Conservation (phyloP, 78 protist species). For the Mantamonas sphyraenae region DNA sequence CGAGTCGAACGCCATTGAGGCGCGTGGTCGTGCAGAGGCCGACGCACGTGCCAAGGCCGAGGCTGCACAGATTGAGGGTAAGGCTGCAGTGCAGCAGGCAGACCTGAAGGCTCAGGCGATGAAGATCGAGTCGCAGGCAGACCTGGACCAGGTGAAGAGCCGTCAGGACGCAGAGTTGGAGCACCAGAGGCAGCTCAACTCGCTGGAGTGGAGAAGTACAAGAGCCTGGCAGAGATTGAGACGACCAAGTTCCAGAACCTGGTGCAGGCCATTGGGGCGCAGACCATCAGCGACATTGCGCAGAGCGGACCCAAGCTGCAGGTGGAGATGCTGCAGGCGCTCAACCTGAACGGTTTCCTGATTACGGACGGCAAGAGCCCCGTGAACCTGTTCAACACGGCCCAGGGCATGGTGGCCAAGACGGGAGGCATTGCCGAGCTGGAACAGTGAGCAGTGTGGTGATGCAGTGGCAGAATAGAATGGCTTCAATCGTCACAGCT, state of each 20-base stretch:
- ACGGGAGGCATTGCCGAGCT: no score
- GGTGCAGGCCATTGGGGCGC: conserved; percentile 55
- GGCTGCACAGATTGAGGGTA: conserved; percentile 56
- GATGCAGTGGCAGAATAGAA: no score
- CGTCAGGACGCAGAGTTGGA: conserved; percentile 29
- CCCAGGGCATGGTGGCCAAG: conserved; percentile 57
- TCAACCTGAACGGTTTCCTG: conserved; percentile 56
- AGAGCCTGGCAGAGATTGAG: conserved; percentile 48
- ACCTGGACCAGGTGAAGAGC: conserved; percentile 17
- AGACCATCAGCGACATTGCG: conserved; percentile 64
- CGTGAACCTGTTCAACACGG: conserved; percentile 69
- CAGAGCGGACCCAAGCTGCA: conserved; percentile 75
- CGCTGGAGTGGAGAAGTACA: conserved; percentile 39
- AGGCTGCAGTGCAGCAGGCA: conserved; percentile 59
- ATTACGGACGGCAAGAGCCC: conserved; percentile 71
- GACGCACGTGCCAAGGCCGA: conserved; percentile 69
- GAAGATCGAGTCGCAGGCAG: conserved; percentile 37
- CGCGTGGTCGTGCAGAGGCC: conserved; percentile 70
- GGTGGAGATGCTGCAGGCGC: conserved; percentile 50
- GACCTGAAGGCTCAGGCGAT: conserved; percentile 37
- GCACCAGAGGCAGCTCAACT: conserved; percentile 28
- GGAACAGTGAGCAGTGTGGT: no score
- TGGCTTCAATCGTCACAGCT: no score
- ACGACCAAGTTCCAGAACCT: conserved; percentile 31
- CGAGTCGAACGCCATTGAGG: conserved; percentile 53